Base-by-base conservation (phyloP, 257 asterid genomes). In the Eustoma russellianum region DNA sequence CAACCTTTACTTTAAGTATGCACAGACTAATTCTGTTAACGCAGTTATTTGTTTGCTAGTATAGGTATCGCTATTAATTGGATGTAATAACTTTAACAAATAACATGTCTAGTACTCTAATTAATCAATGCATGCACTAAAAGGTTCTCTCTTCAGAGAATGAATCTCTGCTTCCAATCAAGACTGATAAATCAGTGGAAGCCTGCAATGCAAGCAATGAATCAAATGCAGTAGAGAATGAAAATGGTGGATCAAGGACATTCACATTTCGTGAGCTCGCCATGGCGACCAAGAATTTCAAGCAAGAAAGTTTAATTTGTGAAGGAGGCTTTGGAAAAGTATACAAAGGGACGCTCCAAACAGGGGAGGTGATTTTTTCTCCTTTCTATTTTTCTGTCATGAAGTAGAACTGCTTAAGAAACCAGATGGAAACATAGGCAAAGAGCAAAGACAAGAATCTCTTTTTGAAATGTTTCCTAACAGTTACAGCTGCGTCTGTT, bases 241-340 rank as follows among this genome's bases (percentile, higher is more conserved):
- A 70, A 6, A 47, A 43, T 15, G 62, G 19, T 9, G 61, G 78
- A 1, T 79, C 65, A 7, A 77, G 77, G 69, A 67, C 80, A 43
- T 90, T 76, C 79, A 83, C 93, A 56, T 90, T 90, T 72, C 98
- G 96, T 5, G 96, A 90, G 70, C 89, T 86, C 33, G 96, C 96
- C 41, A 71, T 79, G 17, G 98, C 98, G 46, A 84, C 98, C 40
- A 90, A 90, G 82, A 80, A 90, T 66, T 90, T 90, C 56, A 76
- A 80, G 14, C 83, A 70, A 66, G 95, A 90, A 77, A 64, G 77
- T 58, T 73, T 90, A 50, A 48, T 83, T 48, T 81, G 86, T 7
- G 98, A 90, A 87, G 88, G 94, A 41, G 94, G 89, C 58, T 80
- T 78, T 34, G 98, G 96, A 45, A 76, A 79, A 65, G 68, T 90